A percentile compares a stretch with the other conserved stretches of the same genome.
Evolutionary conservation across 78 protist genomes (phyloP).

Genomic region (slime mould (Dictyostelium discoideum)): DNA sequence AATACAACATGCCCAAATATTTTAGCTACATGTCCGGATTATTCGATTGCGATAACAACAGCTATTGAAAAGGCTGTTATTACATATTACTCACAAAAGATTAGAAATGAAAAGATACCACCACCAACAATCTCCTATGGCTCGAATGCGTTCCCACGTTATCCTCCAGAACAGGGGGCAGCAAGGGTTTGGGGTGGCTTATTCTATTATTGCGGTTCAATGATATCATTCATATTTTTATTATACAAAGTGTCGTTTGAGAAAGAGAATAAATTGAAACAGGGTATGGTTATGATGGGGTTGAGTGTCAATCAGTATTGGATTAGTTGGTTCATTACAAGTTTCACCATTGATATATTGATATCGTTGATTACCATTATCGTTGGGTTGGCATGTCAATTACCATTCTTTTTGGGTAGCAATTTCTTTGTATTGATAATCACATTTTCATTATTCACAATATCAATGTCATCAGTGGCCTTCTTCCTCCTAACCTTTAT

Average conservation of each 20-base stretch:
- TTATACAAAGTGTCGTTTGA: constrained; percentile 53
- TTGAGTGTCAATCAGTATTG: constrained; percentile 61
- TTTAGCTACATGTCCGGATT: constrained; percentile 26
- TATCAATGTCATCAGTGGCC: constrained; percentile 50
- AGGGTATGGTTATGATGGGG: constrained; percentile 82
- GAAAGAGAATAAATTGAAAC: constrained; percentile 58
- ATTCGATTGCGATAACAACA: not conserved
- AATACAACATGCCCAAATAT: constrained; percentile 55
- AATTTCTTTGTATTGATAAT: constrained; percentile 56
- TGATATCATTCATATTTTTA: constrained; percentile 61
- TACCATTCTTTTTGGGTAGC: constrained; percentile 56
- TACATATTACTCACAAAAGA: not conserved
- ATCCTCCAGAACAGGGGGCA: not conserved
- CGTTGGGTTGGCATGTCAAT: constrained; percentile 51
- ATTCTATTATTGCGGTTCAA: constrained; percentile 71
- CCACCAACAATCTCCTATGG: not conserved
- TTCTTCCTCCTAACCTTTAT: constrained; percentile 56
- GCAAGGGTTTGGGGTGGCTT: constrained; percentile 35
- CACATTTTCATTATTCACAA: constrained; percentile 22
- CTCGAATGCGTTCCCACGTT: constrained; percentile 12
- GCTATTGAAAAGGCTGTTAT: constrained; percentile 34
- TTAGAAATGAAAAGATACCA: not conserved
- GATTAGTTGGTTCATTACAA: constrained; percentile 61
- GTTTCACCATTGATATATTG: constrained; percentile 11
- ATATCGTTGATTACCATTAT: constrained; percentile 42